These are phyloP conservation scores for Mangifera indica DNA, from an alignment of 345 rosid species.

Conservation along the genomic window DNA sequence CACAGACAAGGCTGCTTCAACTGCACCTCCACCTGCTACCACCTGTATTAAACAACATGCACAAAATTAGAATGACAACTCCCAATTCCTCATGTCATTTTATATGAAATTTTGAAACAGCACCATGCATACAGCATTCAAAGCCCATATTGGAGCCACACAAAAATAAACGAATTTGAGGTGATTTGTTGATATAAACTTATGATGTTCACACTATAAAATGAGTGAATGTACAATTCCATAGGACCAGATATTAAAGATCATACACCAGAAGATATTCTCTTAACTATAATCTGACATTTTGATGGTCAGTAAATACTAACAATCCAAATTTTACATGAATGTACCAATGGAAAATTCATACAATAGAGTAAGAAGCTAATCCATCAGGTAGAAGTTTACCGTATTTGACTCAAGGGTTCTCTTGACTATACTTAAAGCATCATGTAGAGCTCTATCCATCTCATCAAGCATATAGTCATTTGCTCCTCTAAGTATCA, in stretches of 20 bases:
- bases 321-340: background rate
- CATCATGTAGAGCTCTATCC: slow-evolving; percentile 95
- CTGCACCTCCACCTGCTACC: slow-evolving; percentile 99
- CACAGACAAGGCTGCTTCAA: slow-evolving; percentile 87
- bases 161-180: background rate
- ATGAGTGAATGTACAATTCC: background rate
- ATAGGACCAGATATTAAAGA: no score
- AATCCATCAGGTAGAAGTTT: slow-evolving; percentile 22
- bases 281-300: no score
- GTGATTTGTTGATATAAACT: background rate
- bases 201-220: background rate
- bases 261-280: no score
- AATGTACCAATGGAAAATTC: background rate
- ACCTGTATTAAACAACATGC: slow-evolving; percentile 47
- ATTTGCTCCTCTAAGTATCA: slow-evolving; percentile 94
- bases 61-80: background rate
- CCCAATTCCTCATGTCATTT: background rate
- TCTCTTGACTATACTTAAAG: slow-evolving; percentile 84
- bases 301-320: no score
- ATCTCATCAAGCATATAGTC: slow-evolving; percentile 99
- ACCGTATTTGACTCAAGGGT: slow-evolving; percentile 94
- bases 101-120: background rate
- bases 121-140: background rate
- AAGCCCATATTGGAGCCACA: background rate
- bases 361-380: background rate